Base-by-base conservation (phyloP, 2,329 filamentous ascomycete genomes). In the Neophaeococcomyces aloes region DNA sequence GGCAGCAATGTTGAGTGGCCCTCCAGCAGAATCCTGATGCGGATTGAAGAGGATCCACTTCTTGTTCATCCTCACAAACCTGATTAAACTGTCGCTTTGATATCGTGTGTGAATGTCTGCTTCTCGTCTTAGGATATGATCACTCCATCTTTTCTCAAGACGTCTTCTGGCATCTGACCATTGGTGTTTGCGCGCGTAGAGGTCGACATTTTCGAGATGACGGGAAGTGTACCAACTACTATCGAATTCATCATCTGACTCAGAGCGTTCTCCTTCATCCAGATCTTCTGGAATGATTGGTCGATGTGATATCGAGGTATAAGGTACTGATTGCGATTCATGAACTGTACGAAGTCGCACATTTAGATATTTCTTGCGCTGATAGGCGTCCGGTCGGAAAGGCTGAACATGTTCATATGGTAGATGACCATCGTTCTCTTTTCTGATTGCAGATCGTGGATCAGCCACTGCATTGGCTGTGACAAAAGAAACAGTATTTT, bases 241-340 rank as follows among this genome's bases (percentile, higher is more conserved):
- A 32, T 54, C 53, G 14, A 53, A 49, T 29, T 56, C 54, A 23
- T 56, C 54, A 25, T 56, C 54, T 5, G 53, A 49, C 34, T 56
- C 54, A 30, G 43, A 49, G 7, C 42, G 42, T 17, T 15, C 30
- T 2, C 35, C 30, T 27, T 42, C 39, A 19, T 42, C 21, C 21
- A 44, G 35, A 2, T 53, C 54, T 46, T 53, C 53, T n/a, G 42
- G 44, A 3, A 46, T 45, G 13, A 53, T 37, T 1, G 44, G 44
- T 19, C 53, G 54, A 42, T 55, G 46, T 21, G 44, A 50, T 25
- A 53, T 42, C 4, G 54, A 56, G 7, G 46, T 50, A 37, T 53
- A 54, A 17, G 49, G 33, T 1, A 39, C 30, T 21, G 46, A 29
- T 10, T 47, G 18, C 11, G 18, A 27, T 18, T 39, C 35, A 29